phyloP scores from a whole-genome alignment of 176 grass and related monocot genomes.

The Puya raimondii region DNA sequence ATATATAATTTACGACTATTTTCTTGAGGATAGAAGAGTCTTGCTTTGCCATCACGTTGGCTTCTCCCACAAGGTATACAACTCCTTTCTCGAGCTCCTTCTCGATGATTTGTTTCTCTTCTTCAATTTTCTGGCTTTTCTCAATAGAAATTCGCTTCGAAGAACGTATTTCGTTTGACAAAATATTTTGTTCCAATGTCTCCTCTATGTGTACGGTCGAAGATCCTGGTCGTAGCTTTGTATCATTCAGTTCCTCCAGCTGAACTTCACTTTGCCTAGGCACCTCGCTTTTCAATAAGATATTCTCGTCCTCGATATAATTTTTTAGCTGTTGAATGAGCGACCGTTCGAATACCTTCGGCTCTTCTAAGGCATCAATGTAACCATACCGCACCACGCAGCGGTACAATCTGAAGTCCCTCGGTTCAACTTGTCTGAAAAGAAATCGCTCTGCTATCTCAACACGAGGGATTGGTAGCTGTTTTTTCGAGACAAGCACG shows the following conservation, averaged over 20 bases:
- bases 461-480: slow-evolving; percentile 50
- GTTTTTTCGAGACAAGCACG: slow-evolving; percentile 65
- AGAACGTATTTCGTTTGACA: not conserved
- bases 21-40: slow-evolving; percentile 51
- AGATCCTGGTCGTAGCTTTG: slow-evolving; percentile 14
- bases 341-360: slow-evolving; percentile 28
- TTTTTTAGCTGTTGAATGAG: slow-evolving; percentile 44
- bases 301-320: slow-evolving; percentile 44
- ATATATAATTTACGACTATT: slow-evolving; percentile 45
- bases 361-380: slow-evolving; percentile 48
- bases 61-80: slow-evolving; percentile 63
- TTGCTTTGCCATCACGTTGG: slow-evolving; percentile 44
- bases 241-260: slow-evolving; percentile 13
- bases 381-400: slow-evolving; percentile 72
- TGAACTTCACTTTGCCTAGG: slow-evolving; percentile 19
- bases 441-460: slow-evolving; percentile 46
- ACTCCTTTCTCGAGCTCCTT: slow-evolving; percentile 61
- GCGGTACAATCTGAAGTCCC: slow-evolving; percentile 29
- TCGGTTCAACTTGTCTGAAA: slow-evolving; percentile 35
- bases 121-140: slow-evolving; percentile 20
- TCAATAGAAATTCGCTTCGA: not conserved
- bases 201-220: slow-evolving; percentile 17
- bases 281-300: slow-evolving; percentile 1
- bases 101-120: slow-evolving; percentile 40
- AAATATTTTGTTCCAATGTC: slow-evolving; percentile 27